Conservation (phyloP, 2,329 filamentous ascomycete genomes). For the Fusarium bulbicola region DNA sequence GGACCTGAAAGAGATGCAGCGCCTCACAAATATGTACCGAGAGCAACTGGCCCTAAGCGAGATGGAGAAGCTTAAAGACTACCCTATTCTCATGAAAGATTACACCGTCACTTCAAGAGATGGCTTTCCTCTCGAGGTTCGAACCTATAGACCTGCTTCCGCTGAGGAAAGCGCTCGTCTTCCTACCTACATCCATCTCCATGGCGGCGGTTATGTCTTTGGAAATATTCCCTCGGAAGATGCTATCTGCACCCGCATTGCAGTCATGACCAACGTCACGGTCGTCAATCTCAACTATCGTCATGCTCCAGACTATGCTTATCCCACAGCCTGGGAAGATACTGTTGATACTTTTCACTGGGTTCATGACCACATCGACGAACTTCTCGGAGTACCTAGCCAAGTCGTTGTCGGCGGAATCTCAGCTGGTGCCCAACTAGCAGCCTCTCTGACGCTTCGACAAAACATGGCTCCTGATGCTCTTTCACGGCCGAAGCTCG, state of each 20-base stretch:
- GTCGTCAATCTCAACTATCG: conserved; percentile 68
- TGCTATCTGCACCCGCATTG: conserved; percentile 58
- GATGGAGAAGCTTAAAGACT: neutral
- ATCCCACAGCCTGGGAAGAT: conserved; percentile 64
- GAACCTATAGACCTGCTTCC: conserved; percentile 32
- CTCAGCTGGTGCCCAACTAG: conserved; percentile 57
- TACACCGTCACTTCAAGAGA: conserved; percentile 36
- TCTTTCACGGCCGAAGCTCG: conserved; percentile 44
- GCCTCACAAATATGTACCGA: conserved; percentile 19
- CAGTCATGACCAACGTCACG: conserved; percentile 51
- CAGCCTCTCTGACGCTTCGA: conserved; percentile 52
- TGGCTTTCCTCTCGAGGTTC: conserved; percentile 22
- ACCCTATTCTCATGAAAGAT: conserved; percentile 46
- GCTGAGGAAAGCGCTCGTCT: conserved; percentile 47
- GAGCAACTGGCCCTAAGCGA: conserved; percentile 13
- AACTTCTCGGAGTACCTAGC: neutral
- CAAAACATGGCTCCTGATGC: conserved; percentile 45
- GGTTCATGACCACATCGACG: conserved; percentile 51
- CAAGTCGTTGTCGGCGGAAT: conserved; percentile 58
- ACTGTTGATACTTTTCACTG: conserved; percentile 63
- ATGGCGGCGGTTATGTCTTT: conserved; percentile 66
- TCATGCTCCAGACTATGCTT: conserved; percentile 63
- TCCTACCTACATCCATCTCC: conserved; percentile 61
- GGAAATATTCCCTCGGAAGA: conserved; percentile 64
- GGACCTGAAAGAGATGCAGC: conserved; percentile 23